Base-by-base conservation (phyloP, 2,329 filamentous ascomycete genomes). In the Verticillium klebahnii region DNA sequence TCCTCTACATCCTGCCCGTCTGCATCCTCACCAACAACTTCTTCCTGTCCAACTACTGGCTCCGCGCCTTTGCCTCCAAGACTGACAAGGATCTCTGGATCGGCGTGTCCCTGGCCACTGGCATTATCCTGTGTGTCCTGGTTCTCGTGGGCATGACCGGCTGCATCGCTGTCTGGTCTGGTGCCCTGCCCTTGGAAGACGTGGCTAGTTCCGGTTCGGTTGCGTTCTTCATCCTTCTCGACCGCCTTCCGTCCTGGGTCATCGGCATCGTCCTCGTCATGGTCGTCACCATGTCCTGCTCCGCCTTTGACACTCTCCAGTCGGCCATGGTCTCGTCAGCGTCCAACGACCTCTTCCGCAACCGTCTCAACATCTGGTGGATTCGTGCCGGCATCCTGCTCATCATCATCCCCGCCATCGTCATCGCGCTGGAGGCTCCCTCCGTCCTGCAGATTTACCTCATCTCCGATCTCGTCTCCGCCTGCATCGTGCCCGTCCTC, bases 1-100 rank as follows among this genome's bases (percentile, higher is more conserved):
- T 95, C 15, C 79, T 95, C 39, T 95, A 94, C 77, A 94, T 95
- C 67, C 82, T 95, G 1, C 90, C 92, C 0, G 84, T 95, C 6
- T 91, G 91, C 55, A 85, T 95, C 66, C 72, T 93, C 61, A 93
- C 91, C 63, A 95, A 94, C 77, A 88, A 93, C 78, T 93, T 95
- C 80, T 95, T 95, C 79, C 80, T 95, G 54, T 92, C 90, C 36
- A 89, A 86, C 67, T 93, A 92, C 75, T 95, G 91, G 91, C 85
- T 94, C 73, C 88, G 91, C 58, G 91, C 91, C 5, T 95, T 95
- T 70, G 89, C 91, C 19, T 90, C 90, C 59, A 89, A 85, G 73
- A 91, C 89, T 0, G 91, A 95, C 79, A 88, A 83, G 69, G 91
- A 94, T 70, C 84, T 95, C 7, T 88, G 86, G 80, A 80, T 93